Base-by-base conservation (phyloP, 2,329 filamentous ascomycete species). In the Aciculosporium take region DNA sequence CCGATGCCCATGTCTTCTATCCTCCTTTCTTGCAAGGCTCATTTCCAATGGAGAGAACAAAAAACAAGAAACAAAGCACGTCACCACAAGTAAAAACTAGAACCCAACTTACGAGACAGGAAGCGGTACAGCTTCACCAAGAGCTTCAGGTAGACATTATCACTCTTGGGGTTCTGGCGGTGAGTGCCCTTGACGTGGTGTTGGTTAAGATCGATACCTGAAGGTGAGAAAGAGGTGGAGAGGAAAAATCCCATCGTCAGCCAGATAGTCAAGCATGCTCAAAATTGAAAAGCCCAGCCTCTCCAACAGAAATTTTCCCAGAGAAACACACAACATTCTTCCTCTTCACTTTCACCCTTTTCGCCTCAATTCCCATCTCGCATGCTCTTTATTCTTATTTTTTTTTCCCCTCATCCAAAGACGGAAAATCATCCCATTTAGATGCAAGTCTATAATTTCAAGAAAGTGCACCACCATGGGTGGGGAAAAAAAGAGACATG, bases 51-150 rank as follows among this genome's bases (percentile, higher is more conserved):
- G n/a, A n/a, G n/a, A n/a, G n/a, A n/a, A 25, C 2, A 3, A 2
- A 29, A 17, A 36, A 32, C n/a, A 21, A 12, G 28, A 23, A 10
- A 28, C 27, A 24, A n/a, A n/a, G n/a, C 1, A 24, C 27, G 39
- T n/a, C 9, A 32, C 20, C 49, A 80, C 81, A 70, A 21, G 12
- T 27, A 4, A 17, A 21, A 10, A 39, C 12, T 18, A 12, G 3
- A n/a, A 40, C n/a, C n/a, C n/a, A n/a, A n/a, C 39, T 28, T 85
- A 93, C 87, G 85, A 62, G 86, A 81, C 67, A 94, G 72, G 79
- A 94, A 94, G 75, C 85, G 84, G 77, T 94, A 94, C 42, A 94
- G 83, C 82, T 95, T 95, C 69, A 95, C 88, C 66, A 96, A 75
- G 65, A 95, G 79, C 78, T 89, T 89, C 58, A 94, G 76, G 72